phyloP scores from a whole-genome alignment of 139 green algal species.

The Diplosphaera chodatii region DNA sequence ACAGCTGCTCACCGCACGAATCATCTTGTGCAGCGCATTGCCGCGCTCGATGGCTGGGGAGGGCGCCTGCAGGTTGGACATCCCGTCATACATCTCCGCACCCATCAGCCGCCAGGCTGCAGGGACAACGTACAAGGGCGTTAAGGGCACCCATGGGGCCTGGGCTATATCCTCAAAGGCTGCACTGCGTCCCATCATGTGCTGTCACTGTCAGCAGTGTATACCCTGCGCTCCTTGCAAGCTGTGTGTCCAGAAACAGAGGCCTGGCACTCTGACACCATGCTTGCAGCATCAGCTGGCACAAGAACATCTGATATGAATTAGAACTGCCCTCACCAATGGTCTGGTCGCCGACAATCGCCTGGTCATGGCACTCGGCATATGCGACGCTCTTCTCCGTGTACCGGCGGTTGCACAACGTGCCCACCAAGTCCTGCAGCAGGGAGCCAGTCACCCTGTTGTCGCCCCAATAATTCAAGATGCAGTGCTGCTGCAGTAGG shows the following conservation, averaged over 20 bases:
- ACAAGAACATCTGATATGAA: no score
- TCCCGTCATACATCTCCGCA: constrained; percentile 76
- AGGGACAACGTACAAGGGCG: not conserved
- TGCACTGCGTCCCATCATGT: no score
- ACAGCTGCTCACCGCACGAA: constrained; percentile 25
- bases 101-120: constrained; percentile 57
- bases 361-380: constrained; percentile 84
- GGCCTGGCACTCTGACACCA: no score
- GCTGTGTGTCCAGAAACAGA: constrained; percentile 31
- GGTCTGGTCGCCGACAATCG: constrained; percentile 67
- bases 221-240: no score
- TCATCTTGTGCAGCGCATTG: constrained; percentile 84
- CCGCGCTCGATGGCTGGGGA: constrained; percentile 48
- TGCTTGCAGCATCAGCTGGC: no score
- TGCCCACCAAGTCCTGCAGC: constrained; percentile 71
- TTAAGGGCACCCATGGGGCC: no score
- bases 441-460: no score
- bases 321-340: constrained; percentile 18
- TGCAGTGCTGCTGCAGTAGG: no score
- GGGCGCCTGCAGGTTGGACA: constrained; percentile 49
- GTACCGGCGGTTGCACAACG: constrained; percentile 85
- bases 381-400: constrained; percentile 79
- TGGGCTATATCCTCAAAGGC: no score
- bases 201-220: no score
- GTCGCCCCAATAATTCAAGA: no score